Percentiles rank a stretch among this genome's conserved stretches.
phyloP scores from a whole-genome alignment of 2,329 filamentous ascomycete species.

The Coniochaeta ligniaria region DNA sequence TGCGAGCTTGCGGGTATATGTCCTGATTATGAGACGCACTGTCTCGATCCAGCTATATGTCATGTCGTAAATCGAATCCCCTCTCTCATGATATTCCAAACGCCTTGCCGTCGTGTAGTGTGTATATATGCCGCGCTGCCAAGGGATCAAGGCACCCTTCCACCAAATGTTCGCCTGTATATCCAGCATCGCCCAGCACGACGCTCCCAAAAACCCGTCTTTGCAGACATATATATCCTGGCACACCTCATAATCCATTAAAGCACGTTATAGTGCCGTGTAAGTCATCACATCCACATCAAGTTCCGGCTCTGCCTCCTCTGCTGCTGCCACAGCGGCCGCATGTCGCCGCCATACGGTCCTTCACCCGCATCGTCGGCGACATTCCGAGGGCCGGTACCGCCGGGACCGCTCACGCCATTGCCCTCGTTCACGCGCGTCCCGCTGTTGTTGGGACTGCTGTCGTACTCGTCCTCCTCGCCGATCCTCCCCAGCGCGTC shows the following conservation, averaged over 20 bases:
- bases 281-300: conserved; percentile 31
- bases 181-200: not conserved
- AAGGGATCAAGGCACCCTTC: not conserved
- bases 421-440: conserved; percentile 3
- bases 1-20: too few species aligned
- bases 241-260: not conserved
- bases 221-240: not conserved
- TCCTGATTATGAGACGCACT: not conserved
- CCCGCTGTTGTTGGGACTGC: not conserved
- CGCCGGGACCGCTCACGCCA: conserved; percentile 14
- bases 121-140: not conserved
- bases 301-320: conserved; percentile 38
- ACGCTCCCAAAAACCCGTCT: not conserved
- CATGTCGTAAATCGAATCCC: not conserved
- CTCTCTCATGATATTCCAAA: not conserved
- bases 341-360: conserved; percentile 2
- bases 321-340: conserved; percentile 49
- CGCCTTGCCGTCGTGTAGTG: not conserved
- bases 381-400: conserved; percentile 15
- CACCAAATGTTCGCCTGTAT: not conserved
- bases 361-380: not conserved
- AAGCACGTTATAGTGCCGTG: not conserved
- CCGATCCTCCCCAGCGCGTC: conserved; percentile 29
- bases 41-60: not conserved
- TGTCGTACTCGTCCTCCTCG: conserved; percentile 29